phyloP scores from a whole-genome alignment of 352 stramenopile species.

The Phytopythium oedochilum region DNA sequence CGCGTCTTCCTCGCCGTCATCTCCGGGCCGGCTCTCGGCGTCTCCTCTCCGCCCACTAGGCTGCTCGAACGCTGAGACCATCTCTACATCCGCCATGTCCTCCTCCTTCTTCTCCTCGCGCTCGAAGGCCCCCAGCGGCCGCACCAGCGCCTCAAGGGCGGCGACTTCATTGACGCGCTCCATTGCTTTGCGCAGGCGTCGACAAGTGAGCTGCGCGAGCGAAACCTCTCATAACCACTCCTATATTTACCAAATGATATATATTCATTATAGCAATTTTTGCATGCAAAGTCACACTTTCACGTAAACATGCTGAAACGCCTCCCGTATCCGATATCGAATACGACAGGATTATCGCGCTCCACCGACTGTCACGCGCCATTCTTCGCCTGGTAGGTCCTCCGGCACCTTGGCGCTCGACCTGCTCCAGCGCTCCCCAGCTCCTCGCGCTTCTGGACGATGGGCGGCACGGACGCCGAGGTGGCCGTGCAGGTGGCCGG shows the following conservation, averaged over 20 bases:
- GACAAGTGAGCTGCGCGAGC: neutral
- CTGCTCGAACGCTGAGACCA: neutral
- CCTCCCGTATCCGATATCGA: neutral
- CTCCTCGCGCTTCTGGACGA: neutral
- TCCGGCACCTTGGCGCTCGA: neutral
- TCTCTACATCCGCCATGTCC: neutral
- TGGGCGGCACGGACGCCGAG: neutral
- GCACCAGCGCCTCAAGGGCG: neutral
- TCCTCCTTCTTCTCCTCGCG: neutral
- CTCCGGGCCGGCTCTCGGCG: neutral
- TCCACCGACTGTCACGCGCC: neutral
- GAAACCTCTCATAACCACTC: neutral
- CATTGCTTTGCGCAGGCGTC: neutral
- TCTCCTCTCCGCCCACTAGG: neutral
- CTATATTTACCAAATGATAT: neutral
- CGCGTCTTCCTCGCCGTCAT: constrained; percentile 14
- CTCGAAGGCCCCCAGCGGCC: neutral
- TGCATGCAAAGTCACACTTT: too few species aligned
- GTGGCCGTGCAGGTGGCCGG: constrained; percentile 49
- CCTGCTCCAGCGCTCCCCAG: neutral
- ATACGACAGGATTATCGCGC: neutral
- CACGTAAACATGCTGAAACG: too few species aligned
- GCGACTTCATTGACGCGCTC: neutral
- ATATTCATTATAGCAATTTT: too few species aligned
- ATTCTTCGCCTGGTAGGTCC: neutral